Percentiles rank a stretch among this genome's conserved stretches.
These are phyloP conservation scores for Fraxinus nigra DNA, from an alignment of 305 asterid species.

Conservation along the genomic window DNA sequence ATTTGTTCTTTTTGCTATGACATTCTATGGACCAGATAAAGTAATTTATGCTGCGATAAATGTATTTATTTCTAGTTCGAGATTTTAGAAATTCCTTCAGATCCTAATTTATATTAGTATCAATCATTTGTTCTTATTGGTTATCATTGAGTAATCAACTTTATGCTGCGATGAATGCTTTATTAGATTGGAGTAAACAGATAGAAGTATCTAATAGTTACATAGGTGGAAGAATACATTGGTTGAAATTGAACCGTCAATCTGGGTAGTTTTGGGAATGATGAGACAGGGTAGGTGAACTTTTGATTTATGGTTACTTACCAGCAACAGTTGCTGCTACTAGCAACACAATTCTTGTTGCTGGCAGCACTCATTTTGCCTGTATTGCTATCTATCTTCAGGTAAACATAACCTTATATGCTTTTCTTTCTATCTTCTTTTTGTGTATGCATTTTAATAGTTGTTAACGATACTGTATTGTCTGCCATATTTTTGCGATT, in stretches of 20 bases:
- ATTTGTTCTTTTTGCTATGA: not conserved
- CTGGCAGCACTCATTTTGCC: not conserved
- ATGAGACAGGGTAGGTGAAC: not conserved
- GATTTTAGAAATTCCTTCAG: not conserved
- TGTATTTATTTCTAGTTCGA: not conserved
- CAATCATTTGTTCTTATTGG: not conserved
- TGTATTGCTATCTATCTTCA: not conserved
- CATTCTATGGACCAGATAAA: not conserved
- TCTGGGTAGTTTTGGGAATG: not conserved
- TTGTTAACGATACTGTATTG: not conserved
- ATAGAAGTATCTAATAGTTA: not conserved
- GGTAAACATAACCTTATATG: not conserved
- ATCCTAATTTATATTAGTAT: not conserved
- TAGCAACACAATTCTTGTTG: not conserved
- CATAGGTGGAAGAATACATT: not conserved
- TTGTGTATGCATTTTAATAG: not conserved
- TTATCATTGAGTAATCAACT: not conserved
- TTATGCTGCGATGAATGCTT: not conserved
- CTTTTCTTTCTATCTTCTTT: not conserved
- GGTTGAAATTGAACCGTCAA: not conserved
- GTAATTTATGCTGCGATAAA: not conserved
- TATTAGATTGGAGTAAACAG: not conserved
- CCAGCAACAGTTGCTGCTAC: not conserved
- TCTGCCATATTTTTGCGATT: not conserved
- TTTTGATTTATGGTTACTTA: not conserved